These are phyloP conservation scores for Trichoderma gracile DNA, from an alignment of 2,329 filamentous ascomycete species.

Conservation along the genomic window DNA sequence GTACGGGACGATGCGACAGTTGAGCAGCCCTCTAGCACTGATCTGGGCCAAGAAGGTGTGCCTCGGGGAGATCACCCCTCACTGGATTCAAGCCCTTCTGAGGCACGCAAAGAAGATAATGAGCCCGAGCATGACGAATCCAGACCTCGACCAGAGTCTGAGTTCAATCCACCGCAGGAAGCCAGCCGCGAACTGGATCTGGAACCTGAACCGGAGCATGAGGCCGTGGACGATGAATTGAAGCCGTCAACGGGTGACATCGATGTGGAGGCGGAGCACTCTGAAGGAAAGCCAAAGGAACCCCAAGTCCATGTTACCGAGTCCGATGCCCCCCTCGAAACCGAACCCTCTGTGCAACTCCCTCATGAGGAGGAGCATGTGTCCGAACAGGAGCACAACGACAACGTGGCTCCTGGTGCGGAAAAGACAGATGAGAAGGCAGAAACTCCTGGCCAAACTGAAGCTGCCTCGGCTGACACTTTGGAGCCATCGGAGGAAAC, in stretches of 20 bases:
- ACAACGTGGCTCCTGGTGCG: conserved; percentile 22
- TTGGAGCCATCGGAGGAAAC: conserved; percentile 25
- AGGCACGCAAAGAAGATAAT: conserved; percentile 33
- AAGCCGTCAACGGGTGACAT: not conserved
- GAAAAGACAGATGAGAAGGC: conserved; percentile 37
- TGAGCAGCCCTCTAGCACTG: conserved; percentile 30
- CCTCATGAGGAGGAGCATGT: conserved; percentile 15
- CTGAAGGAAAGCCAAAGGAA: not conserved
- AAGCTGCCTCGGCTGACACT: conserved; percentile 27
- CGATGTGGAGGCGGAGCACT: not conserved
- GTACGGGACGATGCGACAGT: conserved; percentile 29
- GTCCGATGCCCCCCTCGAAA: not conserved
- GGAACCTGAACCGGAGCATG: not conserved
- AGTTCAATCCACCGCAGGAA: conserved; percentile 29
- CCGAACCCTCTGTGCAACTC: conserved; percentile 8
- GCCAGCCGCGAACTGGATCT: not conserved
- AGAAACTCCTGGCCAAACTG: conserved; percentile 34
- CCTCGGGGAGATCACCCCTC: conserved; percentile 37
- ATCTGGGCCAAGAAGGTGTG: conserved; percentile 32
- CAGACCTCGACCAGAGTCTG: conserved; percentile 35
- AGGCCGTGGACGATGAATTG: conserved; percentile 4
- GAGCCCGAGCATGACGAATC: conserved; percentile 38
- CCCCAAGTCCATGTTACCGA: not conserved
- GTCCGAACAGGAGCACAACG: conserved; percentile 20
- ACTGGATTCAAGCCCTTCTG: conserved; percentile 35